A percentile compares a stretch with the other conserved stretches of the same genome.
phyloP scores from a whole-genome alignment of 2,329 filamentous ascomycete genomes.

The Myriosclerotinia curreyana region DNA sequence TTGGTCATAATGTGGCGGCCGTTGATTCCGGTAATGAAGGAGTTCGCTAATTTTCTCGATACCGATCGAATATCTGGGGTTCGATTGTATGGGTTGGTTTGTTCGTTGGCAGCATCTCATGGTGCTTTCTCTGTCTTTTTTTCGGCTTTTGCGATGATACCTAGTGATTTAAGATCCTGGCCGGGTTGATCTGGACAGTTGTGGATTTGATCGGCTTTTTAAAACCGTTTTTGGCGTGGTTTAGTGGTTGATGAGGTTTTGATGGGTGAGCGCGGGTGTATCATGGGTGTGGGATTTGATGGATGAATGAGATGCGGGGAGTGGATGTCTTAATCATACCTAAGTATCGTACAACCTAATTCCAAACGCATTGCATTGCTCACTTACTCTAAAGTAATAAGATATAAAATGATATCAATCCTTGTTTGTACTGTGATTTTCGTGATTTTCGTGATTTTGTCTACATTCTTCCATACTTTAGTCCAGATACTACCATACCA shows the following conservation, averaged over 20 bases:
- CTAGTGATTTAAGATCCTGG: neutral
- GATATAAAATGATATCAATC: neutral
- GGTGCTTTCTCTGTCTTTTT: neutral
- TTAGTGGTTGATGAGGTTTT: neutral
- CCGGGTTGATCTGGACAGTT: neutral
- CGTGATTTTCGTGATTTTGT: neutral
- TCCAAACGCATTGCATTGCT: neutral
- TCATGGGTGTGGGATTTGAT: neutral
- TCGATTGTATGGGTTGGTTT: neutral
- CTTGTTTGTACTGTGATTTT: neutral
- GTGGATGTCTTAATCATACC: slow-evolving; percentile 2
- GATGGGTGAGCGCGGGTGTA: too few species aligned
- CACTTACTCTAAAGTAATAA: neutral
- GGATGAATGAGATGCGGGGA: neutral
- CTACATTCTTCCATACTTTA: too few species aligned
- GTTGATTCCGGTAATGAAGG: neutral
- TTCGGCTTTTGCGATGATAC: neutral
- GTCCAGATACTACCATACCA: too few species aligned
- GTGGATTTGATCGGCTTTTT: neutral
- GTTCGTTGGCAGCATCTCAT: neutral
- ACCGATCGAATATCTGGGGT: neutral
- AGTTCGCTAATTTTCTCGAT: neutral
- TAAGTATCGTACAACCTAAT: slow-evolving; percentile 1
- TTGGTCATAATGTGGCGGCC: neutral
- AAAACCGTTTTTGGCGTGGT: too few species aligned